Percentiles rank a stretch among this genome's conserved stretches.
Evolutionary conservation across 2,329 filamentous ascomycete genomes (phyloP).

Genomic region (Clonostachys rhizophaga): DNA sequence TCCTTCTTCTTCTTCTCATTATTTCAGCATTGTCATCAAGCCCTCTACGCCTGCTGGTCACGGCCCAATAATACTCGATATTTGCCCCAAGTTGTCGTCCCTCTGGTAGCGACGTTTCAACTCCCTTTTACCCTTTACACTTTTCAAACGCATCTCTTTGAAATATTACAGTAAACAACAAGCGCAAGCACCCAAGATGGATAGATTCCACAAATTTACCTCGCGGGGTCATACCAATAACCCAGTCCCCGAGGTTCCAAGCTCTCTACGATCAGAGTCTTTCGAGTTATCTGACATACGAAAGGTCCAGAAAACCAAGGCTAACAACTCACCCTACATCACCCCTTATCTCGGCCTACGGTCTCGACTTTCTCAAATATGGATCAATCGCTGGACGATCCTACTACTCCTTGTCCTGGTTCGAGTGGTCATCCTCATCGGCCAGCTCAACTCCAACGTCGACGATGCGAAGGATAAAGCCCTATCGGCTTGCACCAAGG

Average conservation of each 20-base stretch:
- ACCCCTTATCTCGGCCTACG: constrained; percentile 91
- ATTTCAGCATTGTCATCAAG: neutral
- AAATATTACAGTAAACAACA: neutral
- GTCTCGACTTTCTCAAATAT: constrained; percentile 88
- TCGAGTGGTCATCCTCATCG: constrained; percentile 72
- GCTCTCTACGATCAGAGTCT: constrained; percentile 27
- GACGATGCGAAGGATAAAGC: constrained; percentile 74
- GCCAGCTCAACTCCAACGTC: constrained; percentile 69
- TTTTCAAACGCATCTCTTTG: too few relatives aligned
- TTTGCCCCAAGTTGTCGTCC: neutral
- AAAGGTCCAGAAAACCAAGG: constrained; percentile 20
- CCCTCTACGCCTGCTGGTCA: neutral
- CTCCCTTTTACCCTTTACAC: neutral
- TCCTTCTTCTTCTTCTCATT: neutral
- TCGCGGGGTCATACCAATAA: constrained; percentile 22
- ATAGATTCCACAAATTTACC: constrained; percentile 28
- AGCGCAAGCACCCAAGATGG: constrained; percentile 12
- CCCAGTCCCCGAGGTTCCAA: constrained; percentile 28
- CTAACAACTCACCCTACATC: constrained; percentile 62
- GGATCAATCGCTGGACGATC: constrained; percentile 97
- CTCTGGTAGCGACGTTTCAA: constrained; percentile 1
- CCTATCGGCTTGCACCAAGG: constrained; percentile 82
- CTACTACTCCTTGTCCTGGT: constrained; percentile 81
- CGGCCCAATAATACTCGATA: neutral
- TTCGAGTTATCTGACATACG: constrained; percentile 25